These are phyloP conservation scores for Leishmania major DNA, from an alignment of 208 protist species.

Conservation along the genomic window DNA sequence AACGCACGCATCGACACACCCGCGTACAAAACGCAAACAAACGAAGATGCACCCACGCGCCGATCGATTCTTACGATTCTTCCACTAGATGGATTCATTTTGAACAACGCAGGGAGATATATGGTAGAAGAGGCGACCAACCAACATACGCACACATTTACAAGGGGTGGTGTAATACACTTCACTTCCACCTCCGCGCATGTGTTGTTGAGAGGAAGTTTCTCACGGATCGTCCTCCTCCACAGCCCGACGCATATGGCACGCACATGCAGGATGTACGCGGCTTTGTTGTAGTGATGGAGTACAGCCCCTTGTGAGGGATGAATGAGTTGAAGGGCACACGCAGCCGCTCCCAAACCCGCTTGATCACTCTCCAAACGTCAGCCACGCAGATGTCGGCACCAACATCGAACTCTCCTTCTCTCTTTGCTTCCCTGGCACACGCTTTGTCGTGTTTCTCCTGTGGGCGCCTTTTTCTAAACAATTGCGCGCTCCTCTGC, in stretches of 20 bases:
- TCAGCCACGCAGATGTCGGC: neutral
- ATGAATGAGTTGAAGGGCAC: neutral
- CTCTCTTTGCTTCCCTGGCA: neutral
- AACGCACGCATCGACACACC: neutral
- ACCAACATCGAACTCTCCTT: neutral
- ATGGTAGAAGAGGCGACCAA: neutral
- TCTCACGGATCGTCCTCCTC: neutral
- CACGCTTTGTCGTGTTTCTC: neutral
- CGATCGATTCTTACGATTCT: neutral
- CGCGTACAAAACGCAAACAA: neutral
- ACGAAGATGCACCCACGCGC: neutral
- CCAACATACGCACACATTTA: no score
- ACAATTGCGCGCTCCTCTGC: neutral
- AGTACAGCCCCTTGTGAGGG: neutral
- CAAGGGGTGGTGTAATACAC: neutral
- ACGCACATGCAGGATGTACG: neutral
- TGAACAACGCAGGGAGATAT: neutral
- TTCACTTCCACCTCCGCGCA: neutral
- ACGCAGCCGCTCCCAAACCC: neutral
- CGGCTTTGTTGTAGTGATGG: neutral
- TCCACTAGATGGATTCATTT: neutral
- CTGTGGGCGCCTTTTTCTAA: neutral
- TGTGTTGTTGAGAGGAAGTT: neutral
- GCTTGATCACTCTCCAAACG: neutral
- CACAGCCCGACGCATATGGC: neutral